Evolutionary conservation across 2,329 filamentous ascomycete genomes (phyloP), one percentile per base, ranked within the genome.

Genomic region (Didymellaceae sp.): DNA sequence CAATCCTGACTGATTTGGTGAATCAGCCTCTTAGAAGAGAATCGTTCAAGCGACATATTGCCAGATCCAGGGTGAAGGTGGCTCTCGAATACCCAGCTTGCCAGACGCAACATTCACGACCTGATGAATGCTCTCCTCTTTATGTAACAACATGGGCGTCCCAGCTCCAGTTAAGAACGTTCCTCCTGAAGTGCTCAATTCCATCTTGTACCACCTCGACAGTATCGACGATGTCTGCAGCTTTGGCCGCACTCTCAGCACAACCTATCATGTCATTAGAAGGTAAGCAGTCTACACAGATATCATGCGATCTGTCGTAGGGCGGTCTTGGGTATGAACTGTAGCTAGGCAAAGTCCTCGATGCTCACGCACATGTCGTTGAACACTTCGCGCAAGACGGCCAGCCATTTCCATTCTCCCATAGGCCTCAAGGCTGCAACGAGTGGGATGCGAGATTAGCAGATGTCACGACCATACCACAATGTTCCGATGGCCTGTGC

Each of bases 201-300:
- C 52, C 7, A 52, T 68, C 1, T 66, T 45, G 14, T 38, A 50
- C 16, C 31, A 47, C 13, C 50, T 69, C 7, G 57, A 47, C 11
- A 67, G 55, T 30, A 67, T 69, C 32, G 64, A 67, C 31, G 64
- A 68, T 58, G 62, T 65, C 0, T 59, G 64, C 28, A 43, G 62
- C 45, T 40, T 70, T 7, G 58, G 32, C 13, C 54, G 58, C 26
- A 34, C 49, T 10, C 67, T 57, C 50, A 57, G 43, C 28, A 55
- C 34, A 16, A 52, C 45, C 6, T 25, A 54, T 17, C 13, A 46
- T 32, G 45, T 60, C 22, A 53, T 66, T 14, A 18, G 42, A n/a
- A 34, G 26, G n/a, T 49, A 24, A 17, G 44, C 32, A 2, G 31
- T 49, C n/a, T 65, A 65, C 38, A 39, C 58, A 11, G 37, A 54